Percentiles rank a stretch among this genome's conserved stretches.
Evolutionary conservation across 139 green algal species (phyloP).

Genomic region (Micractinium sp.): DNA sequence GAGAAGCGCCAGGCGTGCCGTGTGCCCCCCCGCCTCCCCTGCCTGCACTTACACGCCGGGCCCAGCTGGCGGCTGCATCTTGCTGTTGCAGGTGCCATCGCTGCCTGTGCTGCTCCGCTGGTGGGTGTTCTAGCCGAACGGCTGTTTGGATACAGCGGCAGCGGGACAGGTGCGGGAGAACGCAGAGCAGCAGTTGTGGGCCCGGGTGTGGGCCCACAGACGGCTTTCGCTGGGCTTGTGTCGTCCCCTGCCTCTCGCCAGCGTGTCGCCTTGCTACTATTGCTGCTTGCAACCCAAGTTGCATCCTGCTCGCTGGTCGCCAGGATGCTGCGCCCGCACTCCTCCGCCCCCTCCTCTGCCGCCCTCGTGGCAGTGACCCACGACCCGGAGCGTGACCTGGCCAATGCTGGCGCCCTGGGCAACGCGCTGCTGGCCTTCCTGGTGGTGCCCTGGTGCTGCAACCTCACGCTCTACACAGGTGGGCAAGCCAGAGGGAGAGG

Average conservation of each 20-base stretch:
- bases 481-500: not conserved
- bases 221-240: not conserved
- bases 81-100: slow-evolving; percentile 27
- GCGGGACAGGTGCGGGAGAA: not conserved
- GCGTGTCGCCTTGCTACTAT: not conserved
- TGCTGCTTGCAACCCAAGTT: not conserved
- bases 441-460: slow-evolving; percentile 51
- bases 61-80: too few relatives aligned
- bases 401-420: slow-evolving; percentile 48
- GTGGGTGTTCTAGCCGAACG: slow-evolving; percentile 65
- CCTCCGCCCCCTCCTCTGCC: not conserved
- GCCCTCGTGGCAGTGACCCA: not conserved
- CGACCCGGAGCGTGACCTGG: slow-evolving; percentile 24
- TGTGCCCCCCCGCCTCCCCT: too few relatives aligned
- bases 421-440: slow-evolving; percentile 49
- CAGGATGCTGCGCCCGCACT: not conserved
- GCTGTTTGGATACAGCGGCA: slow-evolving; percentile 67
- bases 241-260: not conserved
- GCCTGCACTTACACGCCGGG: too few relatives aligned
- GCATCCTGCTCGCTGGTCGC: not conserved
- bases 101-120: slow-evolving; percentile 60
- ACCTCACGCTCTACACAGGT: slow-evolving; percentile 58
- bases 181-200: not conserved
- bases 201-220: too few relatives aligned
- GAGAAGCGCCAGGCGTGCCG: too few relatives aligned